Evolutionary conservation across 2,329 filamentous ascomycete species (phyloP), one percentile per base, ranked within the genome.

Genomic region (Pseudogymnoascus sp.): DNA sequence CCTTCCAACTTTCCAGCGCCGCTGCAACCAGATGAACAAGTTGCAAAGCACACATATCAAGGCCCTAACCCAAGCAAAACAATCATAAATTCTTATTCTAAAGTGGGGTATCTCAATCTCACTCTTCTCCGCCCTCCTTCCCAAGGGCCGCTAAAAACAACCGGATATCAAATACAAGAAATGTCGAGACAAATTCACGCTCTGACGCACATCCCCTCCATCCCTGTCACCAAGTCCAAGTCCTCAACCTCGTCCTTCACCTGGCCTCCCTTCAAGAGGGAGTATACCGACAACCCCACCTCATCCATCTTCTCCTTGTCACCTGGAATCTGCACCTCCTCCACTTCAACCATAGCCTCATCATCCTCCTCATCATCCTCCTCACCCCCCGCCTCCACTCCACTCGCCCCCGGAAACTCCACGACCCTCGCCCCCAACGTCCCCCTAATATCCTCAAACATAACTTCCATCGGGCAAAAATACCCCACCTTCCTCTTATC

Each of bases 401-500:
- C 14, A 23, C 18, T 60, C 14, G 35, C 59, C 11, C 33, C 87
- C 0, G 91, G 91, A 0, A 96, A 80, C 4, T 82, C 80, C n/a
- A 96, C 84, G 25, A 85, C 82, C 1, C 76, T 76, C 0, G 91
- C 91, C 21, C 86, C 84, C 0, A 97, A 78, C 0, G 88, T 92
- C 66, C 89, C 84, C 28, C 86, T 88, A 63, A 97, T 96, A 71
- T 97, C 93, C 28, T 88, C 84, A 10, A 97, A 80, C 11, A 96
- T 77, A 2, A 97, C 82, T 63, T 97, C 90, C 93, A 97, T 97
- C 0, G 93, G 93, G 65, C 91, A 94, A 65, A 97, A 94, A 73
- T 96, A 97, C 0, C 92, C 92, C 4, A 91, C 87, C 44, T 85
- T 85, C 71, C 90, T 93, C 65, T 87, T 85, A 66, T 86, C 84